Evolutionary conservation across 495 filamentous ascomycete genomes (phyloP).

Genomic region (Xanthoparmelia taractica): DNA sequence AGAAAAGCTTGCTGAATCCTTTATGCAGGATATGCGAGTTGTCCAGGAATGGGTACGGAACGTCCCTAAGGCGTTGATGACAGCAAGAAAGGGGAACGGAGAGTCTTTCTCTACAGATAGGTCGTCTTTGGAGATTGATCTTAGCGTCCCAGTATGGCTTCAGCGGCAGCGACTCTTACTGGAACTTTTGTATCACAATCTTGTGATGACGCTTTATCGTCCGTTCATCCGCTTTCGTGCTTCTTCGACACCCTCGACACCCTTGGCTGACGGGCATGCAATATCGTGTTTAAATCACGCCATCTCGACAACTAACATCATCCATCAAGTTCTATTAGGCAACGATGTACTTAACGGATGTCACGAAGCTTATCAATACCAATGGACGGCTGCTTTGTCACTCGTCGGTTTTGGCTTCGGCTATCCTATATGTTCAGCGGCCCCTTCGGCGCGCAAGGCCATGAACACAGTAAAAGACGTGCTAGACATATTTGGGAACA

Average conservation of each 20-base stretch:
- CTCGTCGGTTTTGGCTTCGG: slow-evolving; percentile 44
- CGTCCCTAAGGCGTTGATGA: slow-evolving; percentile 38
- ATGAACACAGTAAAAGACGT: slow-evolving; percentile 36
- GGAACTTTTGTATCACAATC: slow-evolving; percentile 31
- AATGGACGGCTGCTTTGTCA: slow-evolving; percentile 47
- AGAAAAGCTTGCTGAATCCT: slow-evolving; percentile 29
- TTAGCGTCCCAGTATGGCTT: slow-evolving; percentile 32
- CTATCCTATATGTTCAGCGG: slow-evolving; percentile 30
- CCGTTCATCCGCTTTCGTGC: slow-evolving; percentile 27
- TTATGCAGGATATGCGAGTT: slow-evolving; percentile 26
- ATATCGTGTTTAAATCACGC: slow-evolving; percentile 40
- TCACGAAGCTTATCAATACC: slow-evolving; percentile 45
- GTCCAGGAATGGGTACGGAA: slow-evolving; percentile 34
- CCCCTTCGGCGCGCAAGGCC: slow-evolving; percentile 31
- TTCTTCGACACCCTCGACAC: slow-evolving; percentile 3
- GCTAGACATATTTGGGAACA: slow-evolving; percentile 42
- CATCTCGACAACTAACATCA: slow-evolving; percentile 42
- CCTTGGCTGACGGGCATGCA: slow-evolving; percentile 30
- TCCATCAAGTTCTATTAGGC: slow-evolving; percentile 40
- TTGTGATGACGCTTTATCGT: slow-evolving; percentile 27
- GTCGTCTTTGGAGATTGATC: slow-evolving; percentile 34
- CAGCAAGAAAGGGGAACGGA: slow-evolving; percentile 30
- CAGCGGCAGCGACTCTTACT: slow-evolving; percentile 31
- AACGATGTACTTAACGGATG: slow-evolving; percentile 42
- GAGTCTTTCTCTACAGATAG: slow-evolving; percentile 39